Base-by-base conservation (phyloP, 2,329 filamentous ascomycete genomes). In the Penicillium paneum region DNA sequence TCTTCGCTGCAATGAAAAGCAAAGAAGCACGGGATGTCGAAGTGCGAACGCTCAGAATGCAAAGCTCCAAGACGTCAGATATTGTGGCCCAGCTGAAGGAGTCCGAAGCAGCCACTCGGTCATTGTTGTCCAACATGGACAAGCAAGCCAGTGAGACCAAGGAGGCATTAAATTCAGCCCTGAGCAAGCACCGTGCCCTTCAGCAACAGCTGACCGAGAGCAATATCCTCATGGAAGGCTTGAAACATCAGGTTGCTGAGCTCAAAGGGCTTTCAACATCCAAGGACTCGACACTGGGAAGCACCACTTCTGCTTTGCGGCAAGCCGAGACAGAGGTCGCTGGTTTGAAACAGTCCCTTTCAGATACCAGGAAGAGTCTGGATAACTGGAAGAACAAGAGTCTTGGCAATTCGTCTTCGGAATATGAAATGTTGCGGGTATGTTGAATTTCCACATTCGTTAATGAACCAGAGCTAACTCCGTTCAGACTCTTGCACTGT, bases 81-180 rank as follows among this genome's bases (percentile, higher is more conserved):
- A 95, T 97, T 56, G 92, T 99, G 39, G 83, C 91, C 0, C 90
- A 96, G 63, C 79, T 97, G 52, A 99, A 99, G 77, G 93, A 97
- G 51, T 83, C 90, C 1, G 94, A 97, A 70, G 80, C 85, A 6
- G 84, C 89, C 49, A 90, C 88, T 60, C 83, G 90, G 46, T 84
- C 85, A 15, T 75, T 97, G 28, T 79, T 94, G 17, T 83, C 85
- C 62, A 96, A 93, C 65, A 78, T 96, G 57, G 94, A 99, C 74
- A 97, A 96, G 76, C 92, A 97, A 69, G 76, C 94, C 36, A 85
- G 86, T 10, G 91, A 97, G 66, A 78, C 91, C 64, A 91, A 88
- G 70, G 89, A 93, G 60, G 83, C 88, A 17, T 86, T 96, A 64
- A 82, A 83, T n/a, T 80, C 83, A 4, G 77, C 92, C 32, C 81